Percentiles rank a stretch among this genome's conserved stretches.
Conservation (phyloP, 2,329 filamentous ascomycete species). For the Claviceps maximensis region DNA sequence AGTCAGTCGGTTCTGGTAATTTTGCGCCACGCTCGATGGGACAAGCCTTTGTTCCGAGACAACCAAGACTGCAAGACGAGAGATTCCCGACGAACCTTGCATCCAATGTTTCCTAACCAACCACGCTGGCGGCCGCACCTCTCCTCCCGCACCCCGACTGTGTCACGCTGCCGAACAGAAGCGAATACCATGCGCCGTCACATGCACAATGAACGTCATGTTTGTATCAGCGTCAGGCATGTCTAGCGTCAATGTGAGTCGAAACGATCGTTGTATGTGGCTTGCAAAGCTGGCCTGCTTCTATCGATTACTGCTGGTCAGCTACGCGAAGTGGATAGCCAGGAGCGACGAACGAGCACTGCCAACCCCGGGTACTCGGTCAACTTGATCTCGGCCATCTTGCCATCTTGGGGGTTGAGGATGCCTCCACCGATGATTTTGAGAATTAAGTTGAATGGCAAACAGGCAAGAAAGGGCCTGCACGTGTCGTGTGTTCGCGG, state of each 20-base stretch:
- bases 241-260: too few relatives aligned
- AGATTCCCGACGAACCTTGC: not conserved
- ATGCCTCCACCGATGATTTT: too few relatives aligned
- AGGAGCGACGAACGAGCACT: not conserved
- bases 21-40: not conserved
- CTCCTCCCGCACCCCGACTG: too few relatives aligned
- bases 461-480: too few relatives aligned
- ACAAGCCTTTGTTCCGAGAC: not conserved
- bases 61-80: not conserved
- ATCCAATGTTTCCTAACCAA: too few relatives aligned
- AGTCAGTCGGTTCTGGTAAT: not conserved
- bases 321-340: not conserved
- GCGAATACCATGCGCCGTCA: not conserved
- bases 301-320: too few relatives aligned
- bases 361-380: not conserved
- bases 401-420: not conserved
- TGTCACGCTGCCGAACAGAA: too few relatives aligned
- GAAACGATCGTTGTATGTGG: too few relatives aligned
- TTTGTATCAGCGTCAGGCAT: not conserved
- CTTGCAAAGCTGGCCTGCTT: too few relatives aligned
- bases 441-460: too few relatives aligned
- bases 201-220: not conserved
- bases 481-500: too few relatives aligned
- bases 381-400: slow-evolving; percentile 19
- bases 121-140: too few relatives aligned